These are phyloP conservation scores for Posidonia australis DNA, from an alignment of 106 monocot genomes.

Conservation along the genomic window DNA sequence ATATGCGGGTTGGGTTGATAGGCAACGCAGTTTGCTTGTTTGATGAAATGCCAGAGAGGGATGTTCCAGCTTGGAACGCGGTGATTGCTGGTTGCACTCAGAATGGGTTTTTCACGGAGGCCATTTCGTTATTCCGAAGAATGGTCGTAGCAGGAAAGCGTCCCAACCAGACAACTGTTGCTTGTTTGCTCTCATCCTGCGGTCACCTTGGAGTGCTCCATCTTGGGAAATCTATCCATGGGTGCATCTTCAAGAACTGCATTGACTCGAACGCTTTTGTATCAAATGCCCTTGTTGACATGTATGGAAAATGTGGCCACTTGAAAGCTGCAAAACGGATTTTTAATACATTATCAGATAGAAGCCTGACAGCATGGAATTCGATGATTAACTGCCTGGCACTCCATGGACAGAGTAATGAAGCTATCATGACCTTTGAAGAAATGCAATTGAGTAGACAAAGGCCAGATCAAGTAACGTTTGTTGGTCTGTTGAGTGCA, in stretches of 20 bases:
- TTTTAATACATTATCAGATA: constrained; percentile 30
- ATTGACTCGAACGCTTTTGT: constrained; percentile 33
- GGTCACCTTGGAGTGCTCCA: constrained; percentile 74
- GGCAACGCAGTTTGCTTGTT: constrained; percentile 57
- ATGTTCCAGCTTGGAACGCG: constrained; percentile 79
- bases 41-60: constrained; percentile 77
- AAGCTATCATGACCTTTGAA: constrained; percentile 39
- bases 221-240: constrained; percentile 60
- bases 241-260: constrained; percentile 34
- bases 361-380: constrained; percentile 70
- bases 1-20: constrained; percentile 37
- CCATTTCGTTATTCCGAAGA: constrained; percentile 29
- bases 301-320: constrained; percentile 95
- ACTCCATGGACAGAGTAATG: constrained; percentile 50
- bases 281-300: constrained; percentile 66
- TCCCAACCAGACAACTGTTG: constrained; percentile 59
- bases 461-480: constrained; percentile 71
- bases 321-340: constrained; percentile 48
- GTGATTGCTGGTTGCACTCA: constrained; percentile 62
- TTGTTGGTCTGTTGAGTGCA: constrained; percentile 83
- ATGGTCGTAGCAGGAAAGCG: constrained; percentile 30
- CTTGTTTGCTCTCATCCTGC: constrained; percentile 63
- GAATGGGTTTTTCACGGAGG: constrained; percentile 77
- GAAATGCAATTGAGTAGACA: constrained; percentile 30
- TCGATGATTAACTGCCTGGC: constrained; percentile 90